Conservation (phyloP, 108 stramenopile species). For the Skeletonema potamos region DNA sequence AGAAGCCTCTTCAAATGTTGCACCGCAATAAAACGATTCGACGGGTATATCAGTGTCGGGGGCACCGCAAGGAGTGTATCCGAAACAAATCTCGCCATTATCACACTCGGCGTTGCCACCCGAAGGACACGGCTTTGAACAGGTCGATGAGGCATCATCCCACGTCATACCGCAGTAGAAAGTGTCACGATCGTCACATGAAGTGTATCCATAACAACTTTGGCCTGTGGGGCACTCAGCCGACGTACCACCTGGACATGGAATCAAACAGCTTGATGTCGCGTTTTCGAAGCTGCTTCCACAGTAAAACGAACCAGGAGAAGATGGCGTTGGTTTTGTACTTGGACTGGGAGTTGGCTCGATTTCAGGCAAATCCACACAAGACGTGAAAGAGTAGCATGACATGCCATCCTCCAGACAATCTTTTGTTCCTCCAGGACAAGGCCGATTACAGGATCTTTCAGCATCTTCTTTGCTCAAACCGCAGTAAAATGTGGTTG, state of each 20-base stretch:
- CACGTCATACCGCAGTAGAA: slow-evolving; percentile 47
- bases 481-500: slow-evolving; percentile 40
- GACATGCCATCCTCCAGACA: slow-evolving; percentile 20
- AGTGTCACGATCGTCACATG: slow-evolving; percentile 58
- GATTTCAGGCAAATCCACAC: slow-evolving; percentile 1
- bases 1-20: slow-evolving; percentile 46
- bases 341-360: neutral
- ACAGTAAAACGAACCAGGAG: slow-evolving; percentile 48
- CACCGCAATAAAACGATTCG: slow-evolving; percentile 50
- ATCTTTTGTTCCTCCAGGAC: slow-evolving; percentile 21
- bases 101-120: slow-evolving; percentile 43
- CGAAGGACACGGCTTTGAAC: slow-evolving; percentile 32
- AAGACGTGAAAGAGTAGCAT: slow-evolving; percentile 27
- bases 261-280: slow-evolving; percentile 52
- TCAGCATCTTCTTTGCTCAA: slow-evolving; percentile 41
- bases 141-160: slow-evolving; percentile 42
- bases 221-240: slow-evolving; percentile 71
- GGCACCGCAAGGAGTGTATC: slow-evolving; percentile 40
- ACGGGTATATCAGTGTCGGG: slow-evolving; percentile 45
- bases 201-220: slow-evolving; percentile 82
- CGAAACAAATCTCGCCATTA: slow-evolving; percentile 40
- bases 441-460: slow-evolving; percentile 27
- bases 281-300: slow-evolving; percentile 84
- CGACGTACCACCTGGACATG: slow-evolving; percentile 64
- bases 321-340: neutral